A percentile compares a stretch with the other conserved stretches of the same genome.
Evolutionary conservation across 2,329 filamentous ascomycete species (phyloP).

Genomic region (Fusarium nanum): DNA sequence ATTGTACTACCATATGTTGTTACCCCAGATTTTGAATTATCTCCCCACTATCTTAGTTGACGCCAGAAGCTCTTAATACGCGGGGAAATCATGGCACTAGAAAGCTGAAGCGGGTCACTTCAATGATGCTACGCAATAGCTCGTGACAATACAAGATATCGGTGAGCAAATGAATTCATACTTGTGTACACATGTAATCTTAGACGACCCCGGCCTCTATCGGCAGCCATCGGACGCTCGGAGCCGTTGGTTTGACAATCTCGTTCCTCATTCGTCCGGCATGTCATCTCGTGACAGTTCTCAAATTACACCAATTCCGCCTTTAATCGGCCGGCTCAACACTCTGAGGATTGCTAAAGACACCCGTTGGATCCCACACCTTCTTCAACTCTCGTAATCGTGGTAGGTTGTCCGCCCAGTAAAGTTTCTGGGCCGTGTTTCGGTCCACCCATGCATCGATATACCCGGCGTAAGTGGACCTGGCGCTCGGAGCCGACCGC

Average conservation of each 20-base stretch:
- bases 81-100: slow-evolving; percentile 24
- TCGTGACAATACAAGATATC: not conserved
- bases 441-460: slow-evolving; percentile 64
- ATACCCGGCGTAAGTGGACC: slow-evolving; percentile 72
- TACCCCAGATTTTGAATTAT: slow-evolving; percentile 20
- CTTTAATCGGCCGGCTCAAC: slow-evolving; percentile 53
- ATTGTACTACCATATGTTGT: not conserved
- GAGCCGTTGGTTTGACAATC: slow-evolving; percentile 12
- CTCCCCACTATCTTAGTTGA: slow-evolving; percentile 27
- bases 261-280: not conserved
- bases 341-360: slow-evolving; percentile 56
- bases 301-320: slow-evolving; percentile 7
- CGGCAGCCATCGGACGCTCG: slow-evolving; percentile 31
- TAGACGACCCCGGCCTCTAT: slow-evolving; percentile 19
- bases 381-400: slow-evolving; percentile 52
- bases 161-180: not conserved
- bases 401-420: slow-evolving; percentile 53
- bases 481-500: slow-evolving; percentile 44
- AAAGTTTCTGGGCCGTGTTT: slow-evolving; percentile 50
- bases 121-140: not conserved
- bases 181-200: not conserved
- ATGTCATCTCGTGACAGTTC: slow-evolving; percentile 3
- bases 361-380: slow-evolving; percentile 50
- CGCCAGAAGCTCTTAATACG: slow-evolving; percentile 21
- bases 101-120: slow-evolving; percentile 22